Percentiles rank a stretch among this genome's conserved stretches.
Evolutionary conservation across 768 basidiomycete genomes (phyloP).

Genomic region (Auriscalpium vulgare): DNA sequence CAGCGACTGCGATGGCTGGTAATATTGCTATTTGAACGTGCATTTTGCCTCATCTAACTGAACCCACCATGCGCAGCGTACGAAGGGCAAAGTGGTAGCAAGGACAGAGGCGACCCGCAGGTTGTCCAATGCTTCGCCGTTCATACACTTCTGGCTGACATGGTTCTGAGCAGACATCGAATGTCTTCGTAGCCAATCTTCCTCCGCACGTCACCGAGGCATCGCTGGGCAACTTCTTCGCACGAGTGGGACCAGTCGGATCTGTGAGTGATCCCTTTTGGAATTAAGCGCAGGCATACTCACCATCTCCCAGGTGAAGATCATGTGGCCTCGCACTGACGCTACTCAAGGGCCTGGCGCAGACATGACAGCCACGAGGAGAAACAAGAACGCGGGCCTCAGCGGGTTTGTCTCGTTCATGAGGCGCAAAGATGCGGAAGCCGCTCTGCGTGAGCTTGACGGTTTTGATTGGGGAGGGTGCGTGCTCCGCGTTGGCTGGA

Average conservation of each 20-base stretch:
- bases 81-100: slow-evolving; percentile 85
- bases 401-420: slow-evolving; percentile 98
- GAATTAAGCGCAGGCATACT: neutral
- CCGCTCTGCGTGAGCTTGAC: slow-evolving; percentile 82
- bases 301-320: slow-evolving; percentile 58
- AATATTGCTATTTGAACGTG: slow-evolving; percentile 17
- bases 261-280: slow-evolving; percentile 47
- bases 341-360: slow-evolving; percentile 56
- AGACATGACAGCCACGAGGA: slow-evolving; percentile 67
- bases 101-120: slow-evolving; percentile 82
- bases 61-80: slow-evolving; percentile 43
- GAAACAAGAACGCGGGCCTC: slow-evolving; percentile 65
- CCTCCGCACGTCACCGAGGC: slow-evolving; percentile 84
- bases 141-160: slow-evolving; percentile 1
- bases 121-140: slow-evolving; percentile 32
- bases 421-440: slow-evolving; percentile 87
- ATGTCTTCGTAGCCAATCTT: slow-evolving; percentile 91
- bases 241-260: slow-evolving; percentile 85
- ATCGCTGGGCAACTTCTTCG: slow-evolving; percentile 83
- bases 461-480: slow-evolving; percentile 94
- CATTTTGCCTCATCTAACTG: no score
- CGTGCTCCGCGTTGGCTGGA: slow-evolving; percentile 87
- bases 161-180: slow-evolving; percentile 63
- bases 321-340: slow-evolving; percentile 98
- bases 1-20: slow-evolving; percentile 90